Percentiles rank a stretch among this genome's conserved stretches.
Evolutionary conservation across 148 eudicot species (phyloP).

Genomic region (Cornus controversa): DNA sequence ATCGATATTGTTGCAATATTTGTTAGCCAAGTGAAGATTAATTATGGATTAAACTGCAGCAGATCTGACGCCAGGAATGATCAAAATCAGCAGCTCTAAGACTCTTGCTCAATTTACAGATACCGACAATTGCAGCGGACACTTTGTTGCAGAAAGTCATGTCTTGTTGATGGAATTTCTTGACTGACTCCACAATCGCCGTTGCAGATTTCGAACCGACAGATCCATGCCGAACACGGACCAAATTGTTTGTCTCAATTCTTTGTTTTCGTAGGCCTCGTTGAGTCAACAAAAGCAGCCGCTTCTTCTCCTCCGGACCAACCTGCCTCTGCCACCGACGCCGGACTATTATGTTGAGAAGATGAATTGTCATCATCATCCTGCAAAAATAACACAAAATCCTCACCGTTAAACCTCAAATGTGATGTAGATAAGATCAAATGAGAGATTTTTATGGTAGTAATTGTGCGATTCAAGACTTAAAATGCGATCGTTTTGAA

Average conservation of each 20-base stretch:
- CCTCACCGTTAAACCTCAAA: neutral
- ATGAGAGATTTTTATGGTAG: too few species aligned
- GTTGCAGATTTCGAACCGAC: neutral
- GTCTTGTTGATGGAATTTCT: too few species aligned
- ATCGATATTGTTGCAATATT: neutral
- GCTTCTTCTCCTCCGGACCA: neutral
- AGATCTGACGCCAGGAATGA: neutral
- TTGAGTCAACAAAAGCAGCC: conserved; percentile 10
- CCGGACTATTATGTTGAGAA: too few species aligned
- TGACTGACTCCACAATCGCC: too few species aligned
- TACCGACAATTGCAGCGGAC: conserved; percentile 4
- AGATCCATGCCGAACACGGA: neutral
- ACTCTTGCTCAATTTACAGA: conserved; percentile 3
- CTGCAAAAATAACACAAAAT: conserved; percentile 9
- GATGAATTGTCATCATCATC: conserved; percentile 25
- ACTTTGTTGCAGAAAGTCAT: conserved; percentile 5
- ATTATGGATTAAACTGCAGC: neutral
- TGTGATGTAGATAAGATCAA: too few species aligned
- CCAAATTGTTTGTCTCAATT: neutral
- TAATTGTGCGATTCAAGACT: neutral
- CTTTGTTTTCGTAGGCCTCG: conserved; percentile 21
- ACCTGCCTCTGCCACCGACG: neutral
- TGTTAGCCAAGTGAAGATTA: neutral
- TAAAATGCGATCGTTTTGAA: neutral
- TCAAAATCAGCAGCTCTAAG: neutral